Evolutionary conservation across 2,329 filamentous ascomycete species (phyloP).

Genomic region (Nannizziopsis barbatae): DNA sequence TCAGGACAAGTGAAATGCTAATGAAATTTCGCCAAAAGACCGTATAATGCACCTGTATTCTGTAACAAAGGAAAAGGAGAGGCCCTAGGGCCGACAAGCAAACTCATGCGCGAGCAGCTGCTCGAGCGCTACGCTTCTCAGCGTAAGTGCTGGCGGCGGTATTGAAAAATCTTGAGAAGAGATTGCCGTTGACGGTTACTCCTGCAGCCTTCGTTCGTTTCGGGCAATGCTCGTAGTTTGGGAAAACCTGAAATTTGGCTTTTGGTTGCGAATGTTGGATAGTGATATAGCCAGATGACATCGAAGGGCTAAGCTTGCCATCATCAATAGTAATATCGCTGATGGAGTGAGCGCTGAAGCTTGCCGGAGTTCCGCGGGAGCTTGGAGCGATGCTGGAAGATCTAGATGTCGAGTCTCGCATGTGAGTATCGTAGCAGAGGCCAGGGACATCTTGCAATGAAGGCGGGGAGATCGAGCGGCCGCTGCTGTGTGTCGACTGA

Average conservation of each 20-base stretch:
- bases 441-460: slow-evolving; percentile 36
- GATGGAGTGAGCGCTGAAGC: slow-evolving; percentile 31
- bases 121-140: slow-evolving; percentile 28
- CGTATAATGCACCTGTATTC: background rate
- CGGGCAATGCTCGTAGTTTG: slow-evolving; percentile 26
- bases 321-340: slow-evolving; percentile 28
- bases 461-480: slow-evolving; percentile 34
- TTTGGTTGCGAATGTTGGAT: slow-evolving; percentile 23
- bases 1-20: slow-evolving; percentile 2
- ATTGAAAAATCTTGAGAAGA: slow-evolving; percentile 35
- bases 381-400: slow-evolving; percentile 37
- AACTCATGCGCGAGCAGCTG: slow-evolving; percentile 16
- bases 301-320: slow-evolving; percentile 24
- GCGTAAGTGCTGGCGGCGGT: slow-evolving; percentile 35
- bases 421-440: slow-evolving; percentile 33
- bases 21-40: background rate
- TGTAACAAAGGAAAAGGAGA: background rate
- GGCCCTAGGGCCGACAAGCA: background rate
- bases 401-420: slow-evolving; percentile 29
- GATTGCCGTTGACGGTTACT: slow-evolving; percentile 23
- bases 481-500: slow-evolving; percentile 28
- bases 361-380: slow-evolving; percentile 35
- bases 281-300: slow-evolving; percentile 29
- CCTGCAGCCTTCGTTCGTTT: slow-evolving; percentile 34
- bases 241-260: slow-evolving; percentile 23